These are phyloP conservation scores for Aspergillus sp. DNA, from an alignment of 2,329 filamentous ascomycete species.

Conservation along the genomic window DNA sequence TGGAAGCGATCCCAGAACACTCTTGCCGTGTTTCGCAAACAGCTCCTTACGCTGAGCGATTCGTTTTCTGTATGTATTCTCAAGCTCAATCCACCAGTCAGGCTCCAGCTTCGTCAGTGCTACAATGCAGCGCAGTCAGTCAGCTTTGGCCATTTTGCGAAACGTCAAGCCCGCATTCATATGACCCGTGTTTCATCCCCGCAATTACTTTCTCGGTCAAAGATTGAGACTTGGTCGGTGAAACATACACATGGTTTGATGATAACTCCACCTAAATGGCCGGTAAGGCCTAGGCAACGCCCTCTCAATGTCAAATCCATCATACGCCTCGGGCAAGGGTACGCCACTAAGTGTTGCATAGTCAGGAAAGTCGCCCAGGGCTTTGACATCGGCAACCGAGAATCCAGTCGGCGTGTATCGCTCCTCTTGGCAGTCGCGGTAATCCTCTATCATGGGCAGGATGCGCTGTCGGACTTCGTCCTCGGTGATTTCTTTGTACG, in stretches of 20 bases:
- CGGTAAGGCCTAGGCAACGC: constrained; percentile 74
- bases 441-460: constrained; percentile 45
- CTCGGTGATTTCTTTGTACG: constrained; percentile 29
- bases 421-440: constrained; percentile 32
- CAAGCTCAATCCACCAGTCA: constrained; percentile 88
- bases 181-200: not conserved
- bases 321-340: constrained; percentile 64
- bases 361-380: constrained; percentile 74
- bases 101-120: constrained; percentile 75
- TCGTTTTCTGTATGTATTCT: constrained; percentile 67
- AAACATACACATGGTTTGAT: constrained; percentile 84
- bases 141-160: not conserved
- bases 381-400: constrained; percentile 66
- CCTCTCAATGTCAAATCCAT: constrained; percentile 65
- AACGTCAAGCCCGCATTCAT: not conserved
- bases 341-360: constrained; percentile 75
- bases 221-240: no score
- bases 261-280: constrained; percentile 80
- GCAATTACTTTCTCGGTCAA: not conserved
- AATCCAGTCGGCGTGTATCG: constrained; percentile 68
- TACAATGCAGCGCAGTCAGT: constrained; percentile 34
- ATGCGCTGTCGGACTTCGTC: constrained; percentile 33
- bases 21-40: constrained; percentile 61
- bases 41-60: constrained; percentile 69
- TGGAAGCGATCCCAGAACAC: constrained; percentile 67